Evolutionary conservation across 2,329 filamentous ascomycete species (phyloP).

Genomic region (Ceratocystis cubensis): DNA sequence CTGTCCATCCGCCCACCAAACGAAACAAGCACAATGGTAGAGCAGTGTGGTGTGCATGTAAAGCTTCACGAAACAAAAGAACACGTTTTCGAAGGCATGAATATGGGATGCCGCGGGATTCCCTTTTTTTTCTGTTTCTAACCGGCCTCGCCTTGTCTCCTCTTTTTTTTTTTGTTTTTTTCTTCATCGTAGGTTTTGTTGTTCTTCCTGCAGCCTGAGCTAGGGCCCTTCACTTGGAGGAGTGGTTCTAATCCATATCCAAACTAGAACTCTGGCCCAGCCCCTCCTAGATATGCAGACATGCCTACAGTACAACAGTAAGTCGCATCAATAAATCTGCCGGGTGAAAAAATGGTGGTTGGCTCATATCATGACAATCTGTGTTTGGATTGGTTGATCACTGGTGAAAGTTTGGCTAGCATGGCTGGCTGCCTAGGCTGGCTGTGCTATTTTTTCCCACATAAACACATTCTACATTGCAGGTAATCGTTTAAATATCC

Average conservation of each 20-base stretch:
- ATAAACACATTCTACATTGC: too few species aligned
- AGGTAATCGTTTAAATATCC: too few species aligned
- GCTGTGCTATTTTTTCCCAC: background rate
- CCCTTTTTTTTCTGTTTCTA: background rate
- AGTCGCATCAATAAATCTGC: background rate
- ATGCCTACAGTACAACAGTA: background rate
- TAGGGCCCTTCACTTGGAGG: background rate
- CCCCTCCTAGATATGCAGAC: background rate
- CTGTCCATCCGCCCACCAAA: background rate
- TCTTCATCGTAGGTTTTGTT: background rate
- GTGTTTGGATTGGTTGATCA: background rate
- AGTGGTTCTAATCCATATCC: background rate
- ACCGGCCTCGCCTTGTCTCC: background rate
- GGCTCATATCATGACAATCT: background rate
- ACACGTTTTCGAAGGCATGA: background rate
- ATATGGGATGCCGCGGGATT: background rate
- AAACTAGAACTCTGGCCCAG: background rate
- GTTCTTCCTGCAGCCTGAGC: background rate
- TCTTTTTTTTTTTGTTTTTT: background rate
- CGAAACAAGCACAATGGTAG: background rate
- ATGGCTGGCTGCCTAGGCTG: background rate
- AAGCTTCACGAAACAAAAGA: background rate
- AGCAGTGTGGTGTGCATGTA: background rate
- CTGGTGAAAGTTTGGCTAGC: too few species aligned
- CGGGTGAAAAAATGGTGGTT: background rate